Evolutionary conservation across 1,284 basidiomycete genomes (phyloP), one percentile per base, ranked within the genome.

Genomic region (Ustilago tritici): DNA sequence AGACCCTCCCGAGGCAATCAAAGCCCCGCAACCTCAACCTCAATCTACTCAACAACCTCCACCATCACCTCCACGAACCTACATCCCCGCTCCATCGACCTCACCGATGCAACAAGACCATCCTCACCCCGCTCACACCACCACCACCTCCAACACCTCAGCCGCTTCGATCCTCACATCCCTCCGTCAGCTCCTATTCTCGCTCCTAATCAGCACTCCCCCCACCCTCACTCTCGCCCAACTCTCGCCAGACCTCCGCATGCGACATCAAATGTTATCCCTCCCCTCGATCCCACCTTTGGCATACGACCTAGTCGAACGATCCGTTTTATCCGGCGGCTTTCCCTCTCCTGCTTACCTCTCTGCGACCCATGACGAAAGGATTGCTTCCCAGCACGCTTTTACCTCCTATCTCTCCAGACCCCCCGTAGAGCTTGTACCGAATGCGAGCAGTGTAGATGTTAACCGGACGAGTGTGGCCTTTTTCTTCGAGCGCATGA

Each of bases 211-310:
- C 3, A 14, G 41, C n/a, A n/a, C 41, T 2, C 68, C 73, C 15
- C 61, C 73, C 19, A 28, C 36, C 0, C 52, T 76, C 10, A 14
- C 32, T 1, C 54, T 31, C 1, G 1, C n/a, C 17, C 74, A 72
- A 28, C 43, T 72, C 23, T 72, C 74, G 2, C 32, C 65, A 19
- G 71, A 74, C 41, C 61, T 78, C 7, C 49, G 12, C 6, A 73
- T 65, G 70, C 66, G 76, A 14, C 70, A 70, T 15, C 70, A 67
- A 4, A 66, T 78, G 55, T 65, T 78, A 12, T 59, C 57, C 17
- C 56, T 74, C 0, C 41, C 67, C 4, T n/a, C 53, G 1, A 28
- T 56, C 32, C 19, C 63, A 4, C 69, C 70, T 3, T 12, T 9
- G 15, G 70, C 62, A 15, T 32, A 49, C 43, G 74, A 77, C 23